phyloP scores from a whole-genome alignment of 768 basidiomycete species.

The Mycena vulgaris region DNA sequence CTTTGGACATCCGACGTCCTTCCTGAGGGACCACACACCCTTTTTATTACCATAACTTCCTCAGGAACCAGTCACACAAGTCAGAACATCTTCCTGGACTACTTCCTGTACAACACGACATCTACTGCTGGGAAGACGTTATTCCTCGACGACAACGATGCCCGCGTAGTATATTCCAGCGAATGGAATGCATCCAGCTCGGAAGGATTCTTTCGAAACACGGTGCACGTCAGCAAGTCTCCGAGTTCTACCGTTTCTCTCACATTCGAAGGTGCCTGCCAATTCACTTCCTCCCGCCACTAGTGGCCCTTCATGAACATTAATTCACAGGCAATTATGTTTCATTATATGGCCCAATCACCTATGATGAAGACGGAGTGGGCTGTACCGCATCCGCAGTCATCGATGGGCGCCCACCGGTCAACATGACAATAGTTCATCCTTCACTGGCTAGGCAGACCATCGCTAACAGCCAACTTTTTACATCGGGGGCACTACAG shows the following conservation, averaged over 20 bases:
- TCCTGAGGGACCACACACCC: background rate
- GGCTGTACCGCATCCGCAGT: background rate
- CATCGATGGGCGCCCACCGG: background rate
- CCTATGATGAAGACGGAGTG: background rate
- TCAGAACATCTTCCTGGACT: slow-evolving; percentile 8
- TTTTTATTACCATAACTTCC: background rate
- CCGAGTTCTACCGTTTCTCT: background rate
- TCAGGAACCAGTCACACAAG: background rate
- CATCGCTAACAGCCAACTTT: background rate
- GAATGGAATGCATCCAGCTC: background rate
- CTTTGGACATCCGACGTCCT: slow-evolving; percentile 3
- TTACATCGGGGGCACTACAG: background rate
- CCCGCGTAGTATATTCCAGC: background rate
- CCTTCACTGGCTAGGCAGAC: background rate
- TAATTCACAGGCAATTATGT: background rate
- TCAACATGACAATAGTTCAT: background rate
- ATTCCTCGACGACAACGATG: slow-evolving; percentile 11
- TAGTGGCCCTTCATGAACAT: background rate
- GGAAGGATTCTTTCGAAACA: background rate
- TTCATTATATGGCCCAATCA: background rate
- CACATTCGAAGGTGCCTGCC: slow-evolving; percentile 10
- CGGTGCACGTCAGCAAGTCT: background rate
- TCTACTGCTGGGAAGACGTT: slow-evolving; percentile 4
- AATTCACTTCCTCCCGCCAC: background rate
- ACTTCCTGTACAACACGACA: slow-evolving; percentile 8